Base-by-base conservation (phyloP, 1,139 yeast species). In the Yamadazyma spencermartinsiae region DNA sequence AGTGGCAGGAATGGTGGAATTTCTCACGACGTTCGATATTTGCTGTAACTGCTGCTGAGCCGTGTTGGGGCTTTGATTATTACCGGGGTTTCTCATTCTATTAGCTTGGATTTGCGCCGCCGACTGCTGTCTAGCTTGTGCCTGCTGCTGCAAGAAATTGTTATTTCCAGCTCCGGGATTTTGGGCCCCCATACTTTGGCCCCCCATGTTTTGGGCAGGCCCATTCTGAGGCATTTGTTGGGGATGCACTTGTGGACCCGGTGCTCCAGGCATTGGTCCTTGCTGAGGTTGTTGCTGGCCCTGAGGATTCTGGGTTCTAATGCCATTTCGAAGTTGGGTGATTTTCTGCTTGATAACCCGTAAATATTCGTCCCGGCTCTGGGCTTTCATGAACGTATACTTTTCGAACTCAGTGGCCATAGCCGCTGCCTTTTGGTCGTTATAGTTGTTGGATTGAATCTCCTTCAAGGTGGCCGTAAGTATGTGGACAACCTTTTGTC, bases 1-100 rank as follows among this genome's bases (percentile, higher is more conserved):
- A 5, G 81, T 79, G n/a, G 77, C 79, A 1, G 97, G 97, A 37
- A 89, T 86, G 3, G 86, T 86, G 3, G 78, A 65, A 34, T 77
- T 78, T 32, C 72, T 48, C 40, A 72, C 65, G 55, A 67, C 55
- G 35, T 60, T 61, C 34, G 65, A 58, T 42, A 68, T 63, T 43
- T 65, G 70, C 38, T 65, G 72, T 33, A 63, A 48, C 38, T 64
- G 71, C 38, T 55, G 63, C 31, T 52, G 56, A 19, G 23, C 21
- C 5, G 31, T n/a, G 29, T 46, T 52, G 5, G 46, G 48, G 24
- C 36, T 18, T 37, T 43, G 26, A 13, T 38, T 11, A 20, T 36
- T 21, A 33, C 38, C 45, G 40, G 28, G 39, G 30, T 28, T 34
- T 19, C 35, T 27, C 27, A 32, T 23, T 27, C 36, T 60, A 52